Evolutionary conservation across 306 rosid genomes (phyloP), one percentile per base, ranked within the genome.

Genomic region (Cajanus cajan): DNA sequence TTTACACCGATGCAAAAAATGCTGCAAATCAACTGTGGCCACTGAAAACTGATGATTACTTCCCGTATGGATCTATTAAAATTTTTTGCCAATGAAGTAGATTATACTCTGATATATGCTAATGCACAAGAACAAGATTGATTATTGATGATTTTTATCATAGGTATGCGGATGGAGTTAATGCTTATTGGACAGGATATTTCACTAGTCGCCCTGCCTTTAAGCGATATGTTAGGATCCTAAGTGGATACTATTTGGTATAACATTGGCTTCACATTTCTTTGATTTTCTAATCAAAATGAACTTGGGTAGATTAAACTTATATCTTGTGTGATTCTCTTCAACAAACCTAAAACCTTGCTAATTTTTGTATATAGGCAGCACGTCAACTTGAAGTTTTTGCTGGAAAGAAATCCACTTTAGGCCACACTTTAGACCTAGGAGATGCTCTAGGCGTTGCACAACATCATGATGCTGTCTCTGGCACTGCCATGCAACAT

Each of bases 211-310:
- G 96, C 47, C 90, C 96, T 0, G 89, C 83, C 71, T 71, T 94
- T 57, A 94, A 94, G 85, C 54, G 96, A 82, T 94, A 94, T 80
- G 87, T 91, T 52, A 83, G 96, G 71, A n/a, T 71, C 28, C 87
- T 91, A 64, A 88, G 97, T 58, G 98, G 93, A 85, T 94, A 91
- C 84, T 90, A 91, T 69, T 74, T 90, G 98, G 97, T 93, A 93
- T 69, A 63, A 40, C n/a, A 68, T 66, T 44, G 10, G 18, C n/a
- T n/a, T n/a, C n/a, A n/a, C n/a, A n/a, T n/a, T n/a, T n/a, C n/a
- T n/a, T n/a, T n/a, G n/a, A n/a, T n/a, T 72, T 64, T 39, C 68
- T 31, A 47, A 39, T 36, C 24, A 48, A 74, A 71, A 57, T 28
- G 22, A 63, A 31, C 4, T 48, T 68, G 6, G 71, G 45, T 24